A percentile compares a stretch with the other conserved stretches of the same genome.
Conservation (phyloP, 371 early-diverging fungal genomes). For the Blakeslea trispora region DNA sequence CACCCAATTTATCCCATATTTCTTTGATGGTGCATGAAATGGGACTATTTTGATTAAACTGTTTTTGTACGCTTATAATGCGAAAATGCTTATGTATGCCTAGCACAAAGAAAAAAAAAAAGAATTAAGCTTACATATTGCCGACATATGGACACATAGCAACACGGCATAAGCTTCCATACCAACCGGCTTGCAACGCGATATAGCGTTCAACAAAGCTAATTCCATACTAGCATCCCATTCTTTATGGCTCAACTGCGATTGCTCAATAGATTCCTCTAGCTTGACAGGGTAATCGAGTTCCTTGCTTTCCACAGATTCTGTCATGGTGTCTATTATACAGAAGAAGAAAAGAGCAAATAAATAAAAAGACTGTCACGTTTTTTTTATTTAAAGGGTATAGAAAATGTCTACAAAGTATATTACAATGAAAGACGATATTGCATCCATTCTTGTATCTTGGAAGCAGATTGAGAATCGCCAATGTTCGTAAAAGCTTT, state of each 20-base stretch:
- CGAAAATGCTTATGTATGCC: conserved; percentile 69
- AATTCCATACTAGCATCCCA: conserved; percentile 68
- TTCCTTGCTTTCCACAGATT: not conserved
- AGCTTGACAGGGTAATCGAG: conserved; percentile 3
- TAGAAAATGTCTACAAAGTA: not conserved
- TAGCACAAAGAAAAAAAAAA: conserved; percentile 8
- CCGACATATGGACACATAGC: too few species aligned
- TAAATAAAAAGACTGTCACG: not conserved
- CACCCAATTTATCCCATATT: conserved; percentile 54
- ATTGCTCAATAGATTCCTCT: conserved; percentile 3
- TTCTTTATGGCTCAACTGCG: conserved; percentile 20
- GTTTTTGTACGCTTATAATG: conserved; percentile 60
- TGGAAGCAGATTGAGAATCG: conserved; percentile 31
- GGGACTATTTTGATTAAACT: conserved; percentile 56
- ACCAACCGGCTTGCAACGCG: conserved; percentile 66
- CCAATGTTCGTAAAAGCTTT: conserved; percentile 36
- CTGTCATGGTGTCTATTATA: not conserved
- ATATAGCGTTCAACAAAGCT: conserved; percentile 56
- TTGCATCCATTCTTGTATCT: conserved; percentile 19
- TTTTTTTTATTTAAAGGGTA: too few species aligned
- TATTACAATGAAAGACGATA: conserved; percentile 3
- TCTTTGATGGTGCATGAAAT: conserved; percentile 50
- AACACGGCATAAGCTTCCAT: conserved; percentile 9
- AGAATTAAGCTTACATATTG: too few species aligned
- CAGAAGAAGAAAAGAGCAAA: not conserved